Evolutionary conservation across 225 moss, liverwort and hornwort genomes (phyloP), one percentile per base, ranked within the genome.

Genomic region (Asterella californica): DNA sequence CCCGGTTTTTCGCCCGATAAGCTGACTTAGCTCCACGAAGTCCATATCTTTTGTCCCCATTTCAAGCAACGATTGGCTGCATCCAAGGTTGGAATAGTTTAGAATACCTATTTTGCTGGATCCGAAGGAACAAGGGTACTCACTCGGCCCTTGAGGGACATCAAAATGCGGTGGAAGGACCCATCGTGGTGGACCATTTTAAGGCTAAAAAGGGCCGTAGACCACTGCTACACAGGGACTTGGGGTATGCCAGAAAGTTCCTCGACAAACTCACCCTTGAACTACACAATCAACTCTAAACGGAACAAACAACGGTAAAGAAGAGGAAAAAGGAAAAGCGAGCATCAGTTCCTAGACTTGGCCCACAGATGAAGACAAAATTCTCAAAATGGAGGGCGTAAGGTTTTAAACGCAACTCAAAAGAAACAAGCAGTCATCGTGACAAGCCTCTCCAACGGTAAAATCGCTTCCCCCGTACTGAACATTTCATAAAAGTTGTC

Each of bases 1-100:
- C 57, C 99, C 99, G 70, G 99, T 99, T 84, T 99, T 99, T 48
- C 93, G 91, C n/a, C 95, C 95, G 84, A 99, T 95, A 68, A 99
- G 93, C 87, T 99, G 99, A 81, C 93, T 95, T 75, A 99, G 84
- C 76, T 93, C 87, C 77, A 99, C 99, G 83, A 99, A 99, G 78
- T 92, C 89, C 82, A 95, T 91, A 81, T 93, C 93, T 83, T 90
- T 84, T 18, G 99, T 99, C 21, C 99, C 99, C 99, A 99, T 99
- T 87, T 99, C 99, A 82, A 95, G 86, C 76, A 99, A 82, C 49
- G 99, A 95, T 84, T 99, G 99, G 81, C 99, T 99, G 89, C 84
- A 84, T 47, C 49, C 18, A 25, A 24, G 46, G 11, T 67, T 10
- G 15, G 9, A 12, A 57, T 18, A 71, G 12, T 29, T 71, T 25